These are phyloP conservation scores for Thozetella sp. DNA, from an alignment of 495 filamentous ascomycete genomes.

Conservation along the genomic window DNA sequence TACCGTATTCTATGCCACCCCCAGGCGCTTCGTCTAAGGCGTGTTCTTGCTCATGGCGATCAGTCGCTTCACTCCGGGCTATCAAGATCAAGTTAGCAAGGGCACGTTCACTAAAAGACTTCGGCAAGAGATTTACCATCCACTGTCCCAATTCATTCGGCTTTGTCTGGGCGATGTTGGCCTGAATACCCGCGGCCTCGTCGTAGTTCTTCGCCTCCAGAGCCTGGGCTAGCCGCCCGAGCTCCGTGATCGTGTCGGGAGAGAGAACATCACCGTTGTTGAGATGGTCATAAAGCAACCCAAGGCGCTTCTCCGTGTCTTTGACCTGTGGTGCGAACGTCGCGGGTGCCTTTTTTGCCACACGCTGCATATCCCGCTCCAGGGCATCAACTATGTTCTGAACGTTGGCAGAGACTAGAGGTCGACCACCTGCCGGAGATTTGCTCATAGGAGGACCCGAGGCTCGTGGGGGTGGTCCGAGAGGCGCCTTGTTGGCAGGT, in stretches of 20 bases:
- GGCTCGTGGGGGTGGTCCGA: constrained; percentile 31
- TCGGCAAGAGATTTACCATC: constrained; percentile 74
- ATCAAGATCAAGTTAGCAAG: constrained; percentile 13
- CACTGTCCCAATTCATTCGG: constrained; percentile 87
- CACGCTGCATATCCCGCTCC: constrained; percentile 80
- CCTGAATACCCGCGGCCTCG: constrained; percentile 72
- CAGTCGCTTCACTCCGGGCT: constrained; percentile 91
- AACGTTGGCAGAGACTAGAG: constrained; percentile 80
- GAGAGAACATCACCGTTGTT: constrained; percentile 93
- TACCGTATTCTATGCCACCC: neutral
- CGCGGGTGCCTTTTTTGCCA: constrained; percentile 79
- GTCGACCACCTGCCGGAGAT: constrained; percentile 84
- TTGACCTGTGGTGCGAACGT: constrained; percentile 83
- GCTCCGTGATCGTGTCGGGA: constrained; percentile 73
- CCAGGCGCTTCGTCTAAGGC: constrained; percentile 27
- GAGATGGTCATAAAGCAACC: constrained; percentile 90
- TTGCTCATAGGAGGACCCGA: constrained; percentile 49
- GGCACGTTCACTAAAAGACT: constrained; percentile 7
- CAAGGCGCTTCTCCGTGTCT: constrained; percentile 89
- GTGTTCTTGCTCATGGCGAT: constrained; percentile 90
- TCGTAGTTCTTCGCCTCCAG: constrained; percentile 75
- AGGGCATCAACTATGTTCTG: constrained; percentile 81
- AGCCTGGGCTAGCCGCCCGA: constrained; percentile 63
- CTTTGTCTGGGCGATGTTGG: constrained; percentile 80
- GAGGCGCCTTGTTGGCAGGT: constrained; percentile 21